Evolutionary conservation across 805 yeast species (phyloP).

Genomic region (Spathaspora passalidarum): DNA sequence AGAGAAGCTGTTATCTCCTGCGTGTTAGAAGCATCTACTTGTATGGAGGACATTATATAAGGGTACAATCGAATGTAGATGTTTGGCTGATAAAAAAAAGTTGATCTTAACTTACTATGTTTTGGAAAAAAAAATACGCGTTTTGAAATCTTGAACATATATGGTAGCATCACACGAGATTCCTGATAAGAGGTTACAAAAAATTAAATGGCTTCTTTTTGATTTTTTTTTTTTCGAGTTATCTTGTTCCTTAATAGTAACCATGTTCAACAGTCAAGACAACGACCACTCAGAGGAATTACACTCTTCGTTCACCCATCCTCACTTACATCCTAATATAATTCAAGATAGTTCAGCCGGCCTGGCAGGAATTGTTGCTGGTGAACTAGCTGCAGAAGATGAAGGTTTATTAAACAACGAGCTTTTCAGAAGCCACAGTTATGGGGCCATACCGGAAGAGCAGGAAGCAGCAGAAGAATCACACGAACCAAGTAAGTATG

Average conservation of each 20-base stretch:
- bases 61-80: background rate
- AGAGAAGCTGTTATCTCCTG: slow-evolving; percentile 20
- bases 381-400: slow-evolving; percentile 36
- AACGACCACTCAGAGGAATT: background rate
- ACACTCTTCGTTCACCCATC: background rate
- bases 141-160: no score
- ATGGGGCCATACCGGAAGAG: slow-evolving; percentile 15
- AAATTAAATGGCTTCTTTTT: no score
- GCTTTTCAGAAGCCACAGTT: slow-evolving; percentile 11
- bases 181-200: no score
- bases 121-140: background rate
- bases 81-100: background rate
- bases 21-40: slow-evolving; percentile 2
- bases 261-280: background rate
- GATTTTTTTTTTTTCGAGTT: no score
- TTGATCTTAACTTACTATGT: no score
- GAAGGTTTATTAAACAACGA: slow-evolving; percentile 15
- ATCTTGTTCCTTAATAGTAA: background rate
- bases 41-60: slow-evolving; percentile 5
- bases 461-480: slow-evolving; percentile 6
- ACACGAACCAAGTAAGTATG: slow-evolving; percentile 3
- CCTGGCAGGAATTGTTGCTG: slow-evolving; percentile 31
- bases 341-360: slow-evolving; percentile 32
- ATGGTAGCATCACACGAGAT: no score
- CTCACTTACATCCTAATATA: slow-evolving; percentile 13